Evolutionary conservation across 1,284 basidiomycete species (phyloP).

Genomic region (Cutaneotrichosporon dermatis): DNA sequence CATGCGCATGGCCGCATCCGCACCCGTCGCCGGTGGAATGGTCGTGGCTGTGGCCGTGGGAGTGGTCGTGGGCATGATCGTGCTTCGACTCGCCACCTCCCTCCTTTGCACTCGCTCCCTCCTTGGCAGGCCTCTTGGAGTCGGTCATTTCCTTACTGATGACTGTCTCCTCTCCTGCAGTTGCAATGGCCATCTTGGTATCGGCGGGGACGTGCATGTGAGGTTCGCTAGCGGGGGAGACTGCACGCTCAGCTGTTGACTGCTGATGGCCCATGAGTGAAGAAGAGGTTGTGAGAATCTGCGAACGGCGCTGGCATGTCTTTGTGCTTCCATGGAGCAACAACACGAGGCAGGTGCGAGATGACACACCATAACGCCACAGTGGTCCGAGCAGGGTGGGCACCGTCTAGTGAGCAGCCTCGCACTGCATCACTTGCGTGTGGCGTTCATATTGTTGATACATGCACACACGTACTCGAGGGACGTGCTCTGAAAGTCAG

Average conservation of each 20-base stretch:
- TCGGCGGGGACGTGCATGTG: background rate
- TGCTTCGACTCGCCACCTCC: background rate
- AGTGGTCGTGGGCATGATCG: background rate
- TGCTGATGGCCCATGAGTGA: too few species aligned
- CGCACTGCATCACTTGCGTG: too few species aligned
- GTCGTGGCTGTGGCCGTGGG: background rate
- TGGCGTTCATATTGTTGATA: too few species aligned
- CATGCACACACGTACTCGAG: background rate
- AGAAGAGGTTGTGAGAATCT: background rate
- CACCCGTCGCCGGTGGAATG: background rate
- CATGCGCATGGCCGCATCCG: background rate
- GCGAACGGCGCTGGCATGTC: background rate
- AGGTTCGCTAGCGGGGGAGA: too few species aligned
- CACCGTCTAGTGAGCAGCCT: too few species aligned
- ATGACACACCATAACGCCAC: background rate
- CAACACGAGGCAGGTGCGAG: background rate
- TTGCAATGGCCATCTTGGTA: background rate
- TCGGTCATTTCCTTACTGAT: too few species aligned
- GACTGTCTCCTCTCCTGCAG: too few species aligned
- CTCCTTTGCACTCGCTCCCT: background rate
- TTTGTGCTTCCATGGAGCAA: background rate
- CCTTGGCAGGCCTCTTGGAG: too few species aligned
- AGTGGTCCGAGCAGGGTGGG: background rate
- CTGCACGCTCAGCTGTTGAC: too few species aligned
- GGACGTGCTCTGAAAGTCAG: too few species aligned